These are phyloP conservation scores for Cutaneotrichosporon cavernicola DNA, from an alignment of 1,284 basidiomycete species.

Conservation along the genomic window DNA sequence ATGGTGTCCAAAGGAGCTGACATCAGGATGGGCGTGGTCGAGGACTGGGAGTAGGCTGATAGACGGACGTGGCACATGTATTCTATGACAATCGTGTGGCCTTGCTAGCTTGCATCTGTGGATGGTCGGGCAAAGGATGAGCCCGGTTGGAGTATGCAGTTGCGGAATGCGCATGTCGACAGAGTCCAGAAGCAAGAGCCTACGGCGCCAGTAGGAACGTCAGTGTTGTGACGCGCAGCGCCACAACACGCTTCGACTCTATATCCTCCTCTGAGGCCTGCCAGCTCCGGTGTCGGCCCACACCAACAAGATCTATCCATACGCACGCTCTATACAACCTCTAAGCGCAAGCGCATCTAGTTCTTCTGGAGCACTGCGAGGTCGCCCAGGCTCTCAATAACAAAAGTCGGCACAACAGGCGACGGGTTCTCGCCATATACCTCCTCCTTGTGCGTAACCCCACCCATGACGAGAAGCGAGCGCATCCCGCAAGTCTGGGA, in stretches of 20 bases:
- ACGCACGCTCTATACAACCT: background rate
- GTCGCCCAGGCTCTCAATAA: constrained; percentile 76
- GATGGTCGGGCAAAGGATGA: constrained; percentile 9
- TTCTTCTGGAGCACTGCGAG: constrained; percentile 47
- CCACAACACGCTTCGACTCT: too few relatives aligned
- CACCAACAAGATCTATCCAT: background rate
- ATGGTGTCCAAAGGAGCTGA: constrained; percentile 5
- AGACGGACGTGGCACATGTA: constrained; percentile 8
- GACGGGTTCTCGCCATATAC: constrained; percentile 70
- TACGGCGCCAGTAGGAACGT: too few relatives aligned
- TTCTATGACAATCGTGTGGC: background rate
- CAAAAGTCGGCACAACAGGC: constrained; percentile 72
- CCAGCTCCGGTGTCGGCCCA: too few relatives aligned
- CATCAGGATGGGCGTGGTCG: constrained; percentile 26
- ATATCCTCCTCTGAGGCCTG: too few relatives aligned
- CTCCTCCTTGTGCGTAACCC: constrained; percentile 69
- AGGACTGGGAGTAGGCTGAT: constrained; percentile 22
- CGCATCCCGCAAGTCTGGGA: constrained; percentile 79
- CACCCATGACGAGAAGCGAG: constrained; percentile 91
- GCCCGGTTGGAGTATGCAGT: too few relatives aligned
- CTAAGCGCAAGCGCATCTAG: background rate
- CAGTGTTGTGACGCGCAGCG: too few relatives aligned
- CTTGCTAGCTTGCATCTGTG: constrained; percentile 13
- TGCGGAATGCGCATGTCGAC: too few relatives aligned
- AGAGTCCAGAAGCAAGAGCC: too few relatives aligned